A percentile compares a stretch with the other conserved stretches of the same genome.
These are phyloP conservation scores for Heterobasidion annosum DNA, from an alignment of 1,284 basidiomycete species.

Conservation along the genomic window DNA sequence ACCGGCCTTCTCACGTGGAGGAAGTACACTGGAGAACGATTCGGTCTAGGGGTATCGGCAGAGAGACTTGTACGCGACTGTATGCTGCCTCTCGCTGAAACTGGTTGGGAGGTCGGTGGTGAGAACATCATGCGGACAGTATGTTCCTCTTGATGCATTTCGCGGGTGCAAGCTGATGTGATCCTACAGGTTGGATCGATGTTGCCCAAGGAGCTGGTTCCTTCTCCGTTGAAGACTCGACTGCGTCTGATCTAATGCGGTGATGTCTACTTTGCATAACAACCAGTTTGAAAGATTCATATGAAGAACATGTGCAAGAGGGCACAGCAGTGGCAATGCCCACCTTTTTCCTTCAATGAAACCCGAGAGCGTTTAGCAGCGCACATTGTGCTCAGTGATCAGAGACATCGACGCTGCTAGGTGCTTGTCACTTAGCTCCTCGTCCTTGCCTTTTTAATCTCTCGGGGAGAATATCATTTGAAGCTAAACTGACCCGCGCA, in stretches of 20 bases:
- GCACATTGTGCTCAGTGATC: slow-evolving; percentile 2
- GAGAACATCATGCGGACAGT: slow-evolving; percentile 63
- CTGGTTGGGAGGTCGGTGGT: slow-evolving; percentile 86
- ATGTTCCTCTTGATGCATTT: slow-evolving; percentile 40
- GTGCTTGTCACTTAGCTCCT: slow-evolving; percentile 1
- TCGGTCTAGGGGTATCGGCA: slow-evolving; percentile 48
- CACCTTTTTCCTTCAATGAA: not conserved
- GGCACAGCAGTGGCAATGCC: too few relatives aligned
- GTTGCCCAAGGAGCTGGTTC: slow-evolving; percentile 34
- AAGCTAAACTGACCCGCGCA: slow-evolving; percentile 18
- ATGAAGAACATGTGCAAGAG: not conserved
- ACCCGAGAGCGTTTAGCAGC: not conserved
- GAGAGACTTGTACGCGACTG: slow-evolving; percentile 49
- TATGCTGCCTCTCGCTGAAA: slow-evolving; percentile 62
- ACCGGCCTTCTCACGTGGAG: slow-evolving; percentile 70
- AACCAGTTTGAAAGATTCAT: slow-evolving; percentile 1
- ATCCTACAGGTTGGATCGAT: slow-evolving; percentile 29
- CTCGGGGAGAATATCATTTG: slow-evolving; percentile 15
- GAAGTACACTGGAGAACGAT: slow-evolving; percentile 59
- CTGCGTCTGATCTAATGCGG: slow-evolving; percentile 4
- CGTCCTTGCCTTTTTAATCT: slow-evolving; percentile 1
- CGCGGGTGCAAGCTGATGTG: not conserved
- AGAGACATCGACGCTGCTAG: slow-evolving; percentile 10
- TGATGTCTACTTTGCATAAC: not conserved
- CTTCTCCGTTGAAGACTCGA: slow-evolving; percentile 14